Evolutionary conservation across 2,329 filamentous ascomycete genomes (phyloP).

Genomic region (Colletotrichum magnum): DNA sequence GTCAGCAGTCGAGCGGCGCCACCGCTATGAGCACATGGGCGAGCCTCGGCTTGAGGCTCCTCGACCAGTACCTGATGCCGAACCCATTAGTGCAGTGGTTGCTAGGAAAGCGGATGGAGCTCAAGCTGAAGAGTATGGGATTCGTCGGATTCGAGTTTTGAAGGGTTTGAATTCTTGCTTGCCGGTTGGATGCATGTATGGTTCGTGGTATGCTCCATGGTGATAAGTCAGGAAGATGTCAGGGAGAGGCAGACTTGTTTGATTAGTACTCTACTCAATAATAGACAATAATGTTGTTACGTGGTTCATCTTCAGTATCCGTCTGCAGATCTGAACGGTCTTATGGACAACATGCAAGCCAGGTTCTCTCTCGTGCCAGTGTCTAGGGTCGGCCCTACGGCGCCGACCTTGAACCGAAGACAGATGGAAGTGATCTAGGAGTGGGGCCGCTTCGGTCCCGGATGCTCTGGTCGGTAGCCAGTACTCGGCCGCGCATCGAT

Average conservation of each 20-base stretch:
- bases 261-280: background rate
- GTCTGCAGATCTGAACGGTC: background rate
- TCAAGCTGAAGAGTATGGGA: background rate
- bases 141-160: background rate
- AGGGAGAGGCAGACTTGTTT: background rate
- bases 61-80: conserved; percentile 44
- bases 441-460: too few relatives aligned
- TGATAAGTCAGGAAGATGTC: too few relatives aligned
- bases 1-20: background rate
- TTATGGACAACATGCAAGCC: too few relatives aligned
- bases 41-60: conserved; percentile 39
- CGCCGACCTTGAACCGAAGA: too few relatives aligned
- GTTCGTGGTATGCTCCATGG: too few relatives aligned
- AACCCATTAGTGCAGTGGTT: background rate
- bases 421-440: too few relatives aligned
- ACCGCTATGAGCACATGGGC: conserved; percentile 13
- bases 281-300: background rate
- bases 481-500: too few relatives aligned
- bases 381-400: too few relatives aligned
- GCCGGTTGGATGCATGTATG: too few relatives aligned
- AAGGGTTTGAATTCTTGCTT: background rate
- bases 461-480: too few relatives aligned
- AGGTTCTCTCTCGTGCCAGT: too few relatives aligned
- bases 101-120: background rate
- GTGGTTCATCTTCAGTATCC: background rate